These are phyloP conservation scores for Rhodotorula glutinis DNA, from an alignment of 1,284 basidiomycete species.

Conservation along the genomic window DNA sequence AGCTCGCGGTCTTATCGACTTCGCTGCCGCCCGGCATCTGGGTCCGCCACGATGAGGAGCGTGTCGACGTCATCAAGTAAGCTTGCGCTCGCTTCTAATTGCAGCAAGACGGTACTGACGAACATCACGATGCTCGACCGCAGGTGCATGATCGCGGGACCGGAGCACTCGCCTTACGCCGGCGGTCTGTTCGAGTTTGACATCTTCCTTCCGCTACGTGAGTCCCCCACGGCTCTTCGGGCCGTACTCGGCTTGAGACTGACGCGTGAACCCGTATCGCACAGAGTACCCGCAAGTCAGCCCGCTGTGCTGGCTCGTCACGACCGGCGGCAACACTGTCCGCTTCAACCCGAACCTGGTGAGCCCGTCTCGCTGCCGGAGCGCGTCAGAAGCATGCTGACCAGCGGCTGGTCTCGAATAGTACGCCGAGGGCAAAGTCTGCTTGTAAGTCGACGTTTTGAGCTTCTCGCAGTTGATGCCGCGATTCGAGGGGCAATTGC, in stretches of 20 bases:
- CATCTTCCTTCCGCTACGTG: conserved; percentile 54
- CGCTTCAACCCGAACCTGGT: conserved; percentile 26
- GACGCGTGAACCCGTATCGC: not conserved
- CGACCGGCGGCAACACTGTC: conserved; percentile 3
- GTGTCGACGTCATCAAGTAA: conserved; percentile 53
- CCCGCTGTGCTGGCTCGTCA: conserved; percentile 19
- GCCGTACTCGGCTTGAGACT: not conserved
- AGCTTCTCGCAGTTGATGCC: not conserved
- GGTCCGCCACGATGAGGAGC: conserved; percentile 59
- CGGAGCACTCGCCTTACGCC: conserved; percentile 57
- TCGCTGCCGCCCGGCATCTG: conserved; percentile 58
- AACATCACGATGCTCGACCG: no score
- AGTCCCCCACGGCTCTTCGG: not conserved
- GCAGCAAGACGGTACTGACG: not conserved
- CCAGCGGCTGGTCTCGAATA: not conserved
- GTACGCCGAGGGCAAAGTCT: conserved; percentile 18
- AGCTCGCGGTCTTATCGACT: conserved; percentile 58
- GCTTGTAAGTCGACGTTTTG: not conserved
- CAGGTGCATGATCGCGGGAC: conserved; percentile 60
- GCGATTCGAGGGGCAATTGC: not conserved
- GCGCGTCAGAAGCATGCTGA: no score
- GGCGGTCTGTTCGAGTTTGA: conserved; percentile 61
- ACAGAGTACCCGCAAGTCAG: conserved; percentile 16
- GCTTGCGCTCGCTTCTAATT: not conserved
- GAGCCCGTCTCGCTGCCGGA: not conserved